Base-by-base conservation (phyloP, 225 moss, liverwort and hornwort species). In the Sphagnum contortum region DNA sequence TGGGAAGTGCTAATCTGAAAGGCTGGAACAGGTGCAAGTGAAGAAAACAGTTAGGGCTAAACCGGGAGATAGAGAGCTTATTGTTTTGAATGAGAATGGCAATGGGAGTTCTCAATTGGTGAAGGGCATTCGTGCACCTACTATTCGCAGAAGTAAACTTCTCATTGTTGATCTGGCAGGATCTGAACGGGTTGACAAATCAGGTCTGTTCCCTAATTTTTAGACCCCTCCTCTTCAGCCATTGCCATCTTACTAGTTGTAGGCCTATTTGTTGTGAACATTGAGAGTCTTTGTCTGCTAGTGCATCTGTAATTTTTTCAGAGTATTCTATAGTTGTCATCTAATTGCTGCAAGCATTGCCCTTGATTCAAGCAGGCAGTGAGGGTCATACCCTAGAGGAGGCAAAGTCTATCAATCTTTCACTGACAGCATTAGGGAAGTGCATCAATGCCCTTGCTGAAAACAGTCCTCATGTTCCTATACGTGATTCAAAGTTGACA, bases 381-480 rank as follows among this genome's bases (percentile, higher is more conserved):
- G 92, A 92, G 75, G 92, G 92, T 14, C 92, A 89, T 66, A 92
- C 87, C 47, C 69, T 92, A 65, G 92, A 92, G 74, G 92, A 92
- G 77, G 92, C 92, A 57, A 92, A 92, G 71, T 92, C 92, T 14
- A 92, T 92, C 72, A 92, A 92, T 76, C 75, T 92, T 3, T 92
- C 92, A 44, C 74, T 92, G 65, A 89, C 92, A 50, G 89, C 92
- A 57, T 72, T 92, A 53, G 92, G 92, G 57, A 92, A 92, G 69
- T 92, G 92, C 68, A 92, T 92, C 69, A 92, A 92, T 67, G 92
- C 92, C 47, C 85, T 92, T 64, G 92, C 92, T 69, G 89, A 92
- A 73, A 85, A 83, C 67, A 89, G 92, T 69, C 77, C 87, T 29
- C 92, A 92, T 78, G 92, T 92, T 64, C 92, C 92, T 48, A 89